Conservation (phyloP, 192 early-diverging fungal species). For the Linnemannia schmuckeri region DNA sequence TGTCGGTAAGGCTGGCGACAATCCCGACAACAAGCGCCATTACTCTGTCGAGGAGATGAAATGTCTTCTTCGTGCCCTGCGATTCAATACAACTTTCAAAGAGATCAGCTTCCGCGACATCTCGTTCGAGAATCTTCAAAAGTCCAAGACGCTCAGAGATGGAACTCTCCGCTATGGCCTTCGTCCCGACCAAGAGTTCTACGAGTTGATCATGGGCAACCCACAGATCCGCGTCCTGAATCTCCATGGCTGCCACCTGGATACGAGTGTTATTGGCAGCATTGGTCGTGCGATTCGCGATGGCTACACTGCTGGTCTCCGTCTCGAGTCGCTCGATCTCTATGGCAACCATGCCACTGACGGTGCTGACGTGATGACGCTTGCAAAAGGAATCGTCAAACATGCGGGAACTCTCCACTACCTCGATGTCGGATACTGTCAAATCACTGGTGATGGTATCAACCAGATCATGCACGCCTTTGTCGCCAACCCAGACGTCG, state of each 20-base stretch:
- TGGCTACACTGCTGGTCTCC: slow-evolving; percentile 21
- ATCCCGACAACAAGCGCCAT: slow-evolving; percentile 19
- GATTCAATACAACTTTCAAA: slow-evolving; percentile 54
- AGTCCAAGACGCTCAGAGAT: slow-evolving; percentile 46
- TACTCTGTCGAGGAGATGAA: slow-evolving; percentile 53
- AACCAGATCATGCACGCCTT: slow-evolving; percentile 56
- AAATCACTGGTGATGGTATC: slow-evolving; percentile 54
- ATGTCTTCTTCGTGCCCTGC: slow-evolving; percentile 37
- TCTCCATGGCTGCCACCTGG: slow-evolving; percentile 31
- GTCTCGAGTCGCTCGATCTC: slow-evolving; percentile 33
- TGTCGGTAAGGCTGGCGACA: slow-evolving; percentile 22
- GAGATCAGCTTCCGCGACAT: slow-evolving; percentile 44
- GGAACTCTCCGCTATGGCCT: slow-evolving; percentile 52
- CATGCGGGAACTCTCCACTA: slow-evolving; percentile 44
- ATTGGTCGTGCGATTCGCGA: slow-evolving; percentile 46
- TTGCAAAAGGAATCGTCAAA: slow-evolving; percentile 55
- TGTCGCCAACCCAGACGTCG: slow-evolving; percentile 53
- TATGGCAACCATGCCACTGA: slow-evolving; percentile 46
- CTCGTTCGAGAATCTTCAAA: slow-evolving; percentile 39
- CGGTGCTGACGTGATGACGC: slow-evolving; percentile 50
- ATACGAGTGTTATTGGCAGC: slow-evolving; percentile 38
- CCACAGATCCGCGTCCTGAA: slow-evolving; percentile 44
- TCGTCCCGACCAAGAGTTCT: slow-evolving; percentile 49
- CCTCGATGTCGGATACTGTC: slow-evolving; percentile 43
- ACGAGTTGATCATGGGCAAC: slow-evolving; percentile 54